Evolutionary conservation across 1,139 yeast species (phyloP), one percentile per base, ranked within the genome.

Genomic region (Kodamaea derodonti): DNA sequence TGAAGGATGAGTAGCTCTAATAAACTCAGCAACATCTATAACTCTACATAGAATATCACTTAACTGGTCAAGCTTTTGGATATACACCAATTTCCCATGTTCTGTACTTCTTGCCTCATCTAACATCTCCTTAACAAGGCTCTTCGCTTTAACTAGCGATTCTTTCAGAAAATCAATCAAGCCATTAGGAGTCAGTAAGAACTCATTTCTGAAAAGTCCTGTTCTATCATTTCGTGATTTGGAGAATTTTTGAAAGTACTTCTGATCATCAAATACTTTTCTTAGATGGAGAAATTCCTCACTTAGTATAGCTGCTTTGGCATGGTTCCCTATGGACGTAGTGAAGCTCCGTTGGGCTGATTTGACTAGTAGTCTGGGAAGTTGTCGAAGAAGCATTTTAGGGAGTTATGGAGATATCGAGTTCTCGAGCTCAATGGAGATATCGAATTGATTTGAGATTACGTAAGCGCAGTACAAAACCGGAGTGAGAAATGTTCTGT

Each of bases 11-110:
- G 83, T 80, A 32, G 88, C 90, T 35, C 98, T 69, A 18, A 94
- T 78, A 58, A 92, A 92, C 47, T 92, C 98, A 18, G 96, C 94
- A 36, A 90, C 76, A 56, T 92, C 99, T 29, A 92, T 90, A 7
- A 87, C 97, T 40, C 95, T 76, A 55, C 99, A 92, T 29, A 92
- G 61, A 14, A 84, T 75, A 55, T 92, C 98, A 49, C 95, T 84
- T 29, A 94, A 63, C 45, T 88, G 79, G 56, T 92, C 99, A 41
- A 92, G 62, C 35, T 80, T 78, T 34, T 78, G 53, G 35, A 92
- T 77, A 40, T 78, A 85, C 11, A 65, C 58, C 24, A 64, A 49
- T 32, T 75, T 58, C 1, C 82, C 86, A 14, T 65, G 62, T 2
- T 57, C 59, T 1, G 69, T 52, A 15, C 58, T 54, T 13, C 49